Base-by-base conservation (phyloP, 75 land plant genomes). In the Isoetes taiwanensis region DNA sequence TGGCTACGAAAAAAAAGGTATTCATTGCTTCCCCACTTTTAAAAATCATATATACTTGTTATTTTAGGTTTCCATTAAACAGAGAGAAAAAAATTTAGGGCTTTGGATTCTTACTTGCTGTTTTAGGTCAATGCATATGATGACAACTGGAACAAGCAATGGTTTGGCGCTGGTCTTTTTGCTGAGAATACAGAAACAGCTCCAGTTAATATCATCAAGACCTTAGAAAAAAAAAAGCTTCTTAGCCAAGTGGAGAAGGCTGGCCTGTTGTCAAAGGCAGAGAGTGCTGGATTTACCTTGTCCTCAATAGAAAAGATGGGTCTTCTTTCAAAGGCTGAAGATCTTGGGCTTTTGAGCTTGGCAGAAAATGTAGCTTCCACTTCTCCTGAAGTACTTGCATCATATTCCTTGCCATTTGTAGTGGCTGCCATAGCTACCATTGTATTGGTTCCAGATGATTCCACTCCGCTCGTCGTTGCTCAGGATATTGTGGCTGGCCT, bases 141-240 rank as follows among this genome's bases (percentile, higher is more conserved):
- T 53, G 69, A 48, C 23, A 54, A 46, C 3, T 91, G 97, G 97
- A 60, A 75, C 76, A 91, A 91, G 61, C 71, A 83, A 48, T 91
- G 97, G 95, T 91, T 54, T 54, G 97, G 97, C 1, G 95, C 95
- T 0, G 97, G 97, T 4, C 65, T 91, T 48, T 91, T 91, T 62
- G 42, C 39, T 28, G 95, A 93, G 67, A 75, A 78, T 17, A 68
- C 74, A 32, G 89, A 87, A 64, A 67, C 75, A 12, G 57, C 76
- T 30, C 73, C 72, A 16, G 65, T 93, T 11, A 93, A 93, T 68
- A 81, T 93, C 32, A 76, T 87, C 57, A 83, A 81, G 72, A 73
- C 71, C 34, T 72, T 87, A 42, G 98, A 93, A 76, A 73, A 76
- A 58, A 50, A 62, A 43, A 87, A 77, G 64, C 78, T 91, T 6